phyloP scores from a whole-genome alignment of 108 stramenopile species.

The Pseudonitzschia pungens region DNA sequence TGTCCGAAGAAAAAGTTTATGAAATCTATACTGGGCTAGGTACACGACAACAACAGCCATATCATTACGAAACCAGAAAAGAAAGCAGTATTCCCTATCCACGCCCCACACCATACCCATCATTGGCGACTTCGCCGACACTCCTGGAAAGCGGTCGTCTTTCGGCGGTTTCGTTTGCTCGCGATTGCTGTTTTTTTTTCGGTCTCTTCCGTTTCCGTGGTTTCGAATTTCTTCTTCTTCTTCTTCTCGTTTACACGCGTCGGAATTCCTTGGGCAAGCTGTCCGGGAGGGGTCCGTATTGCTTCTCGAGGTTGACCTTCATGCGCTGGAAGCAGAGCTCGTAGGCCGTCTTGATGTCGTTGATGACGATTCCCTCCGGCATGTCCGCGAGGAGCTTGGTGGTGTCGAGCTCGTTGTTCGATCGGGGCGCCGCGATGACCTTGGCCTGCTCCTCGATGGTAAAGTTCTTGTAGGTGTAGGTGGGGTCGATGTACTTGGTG shows the following conservation, averaged over 20 bases:
- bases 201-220: too few species aligned
- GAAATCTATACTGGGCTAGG: too few species aligned
- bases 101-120: too few species aligned
- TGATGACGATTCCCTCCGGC: conserved; percentile 88
- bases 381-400: conserved; percentile 93
- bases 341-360: conserved; percentile 89
- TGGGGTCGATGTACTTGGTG: conserved; percentile 97
- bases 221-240: too few species aligned
- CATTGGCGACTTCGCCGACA: too few species aligned
- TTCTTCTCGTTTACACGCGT: conserved; percentile 8
- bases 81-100: too few species aligned
- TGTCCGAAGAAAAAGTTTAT: too few species aligned
- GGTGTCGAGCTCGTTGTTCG: conserved; percentile 98
- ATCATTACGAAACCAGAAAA: too few species aligned
- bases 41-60: too few species aligned
- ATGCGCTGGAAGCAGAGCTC: conserved; percentile 94
- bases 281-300: conserved; percentile 78
- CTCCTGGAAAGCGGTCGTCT: too few species aligned
- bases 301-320: conserved; percentile 85
- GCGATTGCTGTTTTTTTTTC: too few species aligned
- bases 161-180: too few species aligned
- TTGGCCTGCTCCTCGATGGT: conserved; percentile 90
- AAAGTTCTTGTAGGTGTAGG: conserved; percentile 97
- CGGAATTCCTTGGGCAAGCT: conserved; percentile 51
- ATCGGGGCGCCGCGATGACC: conserved; percentile 94